These are phyloP conservation scores for Domatiomyces globalis DNA, from an alignment of 2,329 filamentous ascomycete species.

Conservation along the genomic window DNA sequence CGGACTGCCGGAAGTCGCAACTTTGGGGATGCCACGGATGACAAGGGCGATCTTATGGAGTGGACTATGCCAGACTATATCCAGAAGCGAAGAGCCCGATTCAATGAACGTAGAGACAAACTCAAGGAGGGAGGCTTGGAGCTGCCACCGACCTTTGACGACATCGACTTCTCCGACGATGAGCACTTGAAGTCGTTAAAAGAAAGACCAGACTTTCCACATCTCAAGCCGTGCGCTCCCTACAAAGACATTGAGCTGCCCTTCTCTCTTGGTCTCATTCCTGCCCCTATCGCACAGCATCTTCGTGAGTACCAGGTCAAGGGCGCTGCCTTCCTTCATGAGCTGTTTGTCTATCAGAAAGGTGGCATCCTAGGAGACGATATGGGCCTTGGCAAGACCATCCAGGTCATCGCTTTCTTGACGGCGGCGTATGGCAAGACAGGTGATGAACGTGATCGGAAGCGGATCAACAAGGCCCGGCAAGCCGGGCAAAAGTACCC, in stretches of 20 bases:
- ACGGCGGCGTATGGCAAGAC: slow-evolving; percentile 89
- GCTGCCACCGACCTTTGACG: slow-evolving; percentile 62
- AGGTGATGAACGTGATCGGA: slow-evolving; percentile 69
- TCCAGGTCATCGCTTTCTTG: slow-evolving; percentile 87
- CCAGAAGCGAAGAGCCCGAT: slow-evolving; percentile 49
- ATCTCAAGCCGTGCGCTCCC: slow-evolving; percentile 46
- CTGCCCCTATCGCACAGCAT: slow-evolving; percentile 80
- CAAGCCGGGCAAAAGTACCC: slow-evolving; percentile 62
- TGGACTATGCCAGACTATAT: slow-evolving; percentile 59
- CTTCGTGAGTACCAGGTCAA: slow-evolving; percentile 81
- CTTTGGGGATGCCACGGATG: slow-evolving; percentile 34
- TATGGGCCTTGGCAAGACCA: slow-evolving; percentile 94
- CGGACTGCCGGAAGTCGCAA: slow-evolving; percentile 23
- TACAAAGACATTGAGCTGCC: slow-evolving; percentile 64
- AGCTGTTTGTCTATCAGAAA: slow-evolving; percentile 78
- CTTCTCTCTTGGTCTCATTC: slow-evolving; percentile 67
- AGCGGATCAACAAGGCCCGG: slow-evolving; percentile 76
- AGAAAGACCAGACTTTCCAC: slow-evolving; percentile 57
- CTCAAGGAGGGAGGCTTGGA: slow-evolving; percentile 56
- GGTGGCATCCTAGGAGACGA: slow-evolving; percentile 89
- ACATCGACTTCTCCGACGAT: slow-evolving; percentile 62
- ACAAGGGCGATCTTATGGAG: slow-evolving; percentile 42
- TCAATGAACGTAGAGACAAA: slow-evolving; percentile 47
- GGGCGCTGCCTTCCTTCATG: slow-evolving; percentile 72
- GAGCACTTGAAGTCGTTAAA: slow-evolving; percentile 46